Conservation (phyloP, 1,284 basidiomycete genomes). For the Ceratobasidium sp. region DNA sequence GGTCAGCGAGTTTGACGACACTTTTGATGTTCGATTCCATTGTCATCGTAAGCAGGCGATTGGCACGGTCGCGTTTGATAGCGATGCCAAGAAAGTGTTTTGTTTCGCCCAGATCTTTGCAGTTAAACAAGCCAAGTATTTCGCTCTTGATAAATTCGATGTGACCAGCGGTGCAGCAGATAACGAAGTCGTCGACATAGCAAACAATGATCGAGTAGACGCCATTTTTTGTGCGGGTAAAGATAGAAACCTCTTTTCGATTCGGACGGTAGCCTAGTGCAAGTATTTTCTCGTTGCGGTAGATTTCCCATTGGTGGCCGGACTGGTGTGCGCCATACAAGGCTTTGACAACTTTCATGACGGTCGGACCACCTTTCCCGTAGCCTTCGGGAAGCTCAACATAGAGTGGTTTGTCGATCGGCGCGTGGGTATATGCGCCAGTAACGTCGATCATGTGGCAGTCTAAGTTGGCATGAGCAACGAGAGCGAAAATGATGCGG, state of each 20-base stretch:
- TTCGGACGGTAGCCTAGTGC: constrained; percentile 21
- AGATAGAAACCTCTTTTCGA: constrained; percentile 6
- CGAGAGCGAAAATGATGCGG: constrained; percentile 3
- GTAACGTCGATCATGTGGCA: constrained; percentile 32
- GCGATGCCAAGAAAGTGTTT: constrained; percentile 47
- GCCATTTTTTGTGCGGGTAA: neutral
- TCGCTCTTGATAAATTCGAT: constrained; percentile 4
- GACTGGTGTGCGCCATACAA: constrained; percentile 27
- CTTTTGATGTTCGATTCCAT: constrained; percentile 33
- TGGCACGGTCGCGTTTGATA: constrained; percentile 12
- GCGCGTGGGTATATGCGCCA: constrained; percentile 30
- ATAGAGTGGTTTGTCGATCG: constrained; percentile 12
- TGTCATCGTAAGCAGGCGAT: constrained; percentile 37
- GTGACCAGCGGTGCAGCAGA: constrained; percentile 11
- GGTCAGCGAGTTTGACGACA: constrained; percentile 42
- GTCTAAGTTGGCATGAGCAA: constrained; percentile 12
- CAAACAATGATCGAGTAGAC: neutral
- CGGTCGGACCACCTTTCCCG: constrained; percentile 12
- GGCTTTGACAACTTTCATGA: constrained; percentile 7
- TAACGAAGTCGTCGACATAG: constrained; percentile 37
- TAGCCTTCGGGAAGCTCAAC: constrained; percentile 26
- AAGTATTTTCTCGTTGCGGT: constrained; percentile 6
- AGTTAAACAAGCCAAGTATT: constrained; percentile 1
- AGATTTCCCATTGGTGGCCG: constrained; percentile 6
- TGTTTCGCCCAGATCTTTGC: constrained; percentile 45